These are phyloP conservation scores for Taphrina sp. DNA, from an alignment of 1,139 yeast species.

Conservation along the genomic window DNA sequence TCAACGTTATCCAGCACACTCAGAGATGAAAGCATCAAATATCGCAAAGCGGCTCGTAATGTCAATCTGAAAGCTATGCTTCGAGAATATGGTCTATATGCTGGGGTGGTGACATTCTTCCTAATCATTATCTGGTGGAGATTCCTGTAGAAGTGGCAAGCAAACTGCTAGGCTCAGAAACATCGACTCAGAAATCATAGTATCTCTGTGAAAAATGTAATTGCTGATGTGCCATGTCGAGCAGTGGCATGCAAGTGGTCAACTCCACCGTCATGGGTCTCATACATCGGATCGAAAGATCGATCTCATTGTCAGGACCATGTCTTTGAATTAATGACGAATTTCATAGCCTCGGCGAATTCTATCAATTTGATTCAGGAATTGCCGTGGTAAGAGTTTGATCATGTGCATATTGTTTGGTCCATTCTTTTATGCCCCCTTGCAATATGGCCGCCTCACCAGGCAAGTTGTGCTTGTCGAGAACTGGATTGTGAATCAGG, in stretches of 20 bases:
- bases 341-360: too few species aligned
- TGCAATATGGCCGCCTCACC: slow-evolving; percentile 23
- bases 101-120: slow-evolving; percentile 67
- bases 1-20: slow-evolving; percentile 79
- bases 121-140: slow-evolving; percentile 70
- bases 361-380: background rate
- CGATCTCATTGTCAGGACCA: too few species aligned
- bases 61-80: slow-evolving; percentile 86
- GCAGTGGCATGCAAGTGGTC: too few species aligned
- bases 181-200: too few species aligned
- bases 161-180: too few species aligned
- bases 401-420: background rate
- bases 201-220: too few species aligned
- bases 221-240: too few species aligned
- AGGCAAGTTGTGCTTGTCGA: slow-evolving; percentile 14
- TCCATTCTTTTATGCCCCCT: slow-evolving; percentile 29
- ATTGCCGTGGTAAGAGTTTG: background rate
- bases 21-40: slow-evolving; percentile 80
- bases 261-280: too few species aligned
- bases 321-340: too few species aligned
- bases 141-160: too few species aligned
- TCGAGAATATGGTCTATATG: slow-evolving; percentile 85
- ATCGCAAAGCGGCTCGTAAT: slow-evolving; percentile 83
- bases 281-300: too few species aligned
- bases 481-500: background rate